A percentile compares a stretch with the other conserved stretches of the same genome.
phyloP scores from a whole-genome alignment of 2,329 filamentous ascomycete species.

The Metarhizium robertsii region DNA sequence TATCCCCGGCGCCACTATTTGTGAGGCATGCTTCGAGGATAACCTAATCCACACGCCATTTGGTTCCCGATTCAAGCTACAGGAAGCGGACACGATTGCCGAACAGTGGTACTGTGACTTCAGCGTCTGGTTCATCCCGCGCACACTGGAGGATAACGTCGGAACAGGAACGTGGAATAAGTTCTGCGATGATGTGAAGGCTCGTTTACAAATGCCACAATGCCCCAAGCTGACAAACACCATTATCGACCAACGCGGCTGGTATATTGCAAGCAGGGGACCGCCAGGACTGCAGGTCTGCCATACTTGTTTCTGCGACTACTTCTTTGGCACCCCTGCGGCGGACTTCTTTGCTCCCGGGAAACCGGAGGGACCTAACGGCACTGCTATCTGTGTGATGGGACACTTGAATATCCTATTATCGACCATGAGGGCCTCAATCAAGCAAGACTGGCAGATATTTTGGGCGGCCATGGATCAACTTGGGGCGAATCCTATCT shows the following conservation, averaged over 20 bases:
- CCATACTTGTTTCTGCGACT: too few species aligned
- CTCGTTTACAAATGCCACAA: conserved; percentile 14
- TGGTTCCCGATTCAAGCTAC: conserved; percentile 17
- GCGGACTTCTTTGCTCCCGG: too few species aligned
- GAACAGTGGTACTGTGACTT: conserved; percentile 21
- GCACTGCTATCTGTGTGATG: too few species aligned
- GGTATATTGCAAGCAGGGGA: conserved; percentile 17
- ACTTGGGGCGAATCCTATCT: too few species aligned
- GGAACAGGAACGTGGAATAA: conserved; percentile 20
- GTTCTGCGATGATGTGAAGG: conserved; percentile 22
- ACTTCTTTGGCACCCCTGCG: too few species aligned
- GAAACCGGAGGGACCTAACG: too few species aligned
- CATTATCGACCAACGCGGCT: conserved; percentile 16
- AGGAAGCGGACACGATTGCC: not conserved
- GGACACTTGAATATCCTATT: too few species aligned
- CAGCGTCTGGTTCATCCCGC: conserved; percentile 18
- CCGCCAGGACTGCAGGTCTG: too few species aligned
- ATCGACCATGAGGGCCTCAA: too few species aligned
- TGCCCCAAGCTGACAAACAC: conserved; percentile 17
- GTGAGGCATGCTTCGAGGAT: conserved; percentile 29
- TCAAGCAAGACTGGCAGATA: too few species aligned
- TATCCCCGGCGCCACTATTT: conserved; percentile 24
- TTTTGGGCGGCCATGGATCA: too few species aligned
- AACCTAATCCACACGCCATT: conserved; percentile 20
- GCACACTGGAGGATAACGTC: conserved; percentile 15